Conservation (phyloP, 257 asterid genomes). For the Paraleonurus japonicus region DNA sequence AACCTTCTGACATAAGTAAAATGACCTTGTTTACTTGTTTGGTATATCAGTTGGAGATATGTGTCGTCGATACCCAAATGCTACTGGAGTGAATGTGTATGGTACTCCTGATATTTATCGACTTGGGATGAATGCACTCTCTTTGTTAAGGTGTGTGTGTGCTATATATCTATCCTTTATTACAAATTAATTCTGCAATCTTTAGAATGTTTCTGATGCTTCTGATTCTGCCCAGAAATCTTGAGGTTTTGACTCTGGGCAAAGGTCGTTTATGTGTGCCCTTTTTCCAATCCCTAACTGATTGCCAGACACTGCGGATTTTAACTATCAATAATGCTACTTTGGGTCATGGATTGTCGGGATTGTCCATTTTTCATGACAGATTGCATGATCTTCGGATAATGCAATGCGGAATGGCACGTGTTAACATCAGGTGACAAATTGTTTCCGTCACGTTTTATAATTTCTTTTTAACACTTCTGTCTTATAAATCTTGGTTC, state of each 20-base stretch:
- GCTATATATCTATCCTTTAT: neutral
- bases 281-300: slow-evolving; percentile 55
- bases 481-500: slow-evolving; percentile 23
- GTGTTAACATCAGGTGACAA: slow-evolving; percentile 60
- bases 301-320: slow-evolving; percentile 54
- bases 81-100: slow-evolving; percentile 55
- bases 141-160: slow-evolving; percentile 49
- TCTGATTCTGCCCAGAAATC: slow-evolving; percentile 48
- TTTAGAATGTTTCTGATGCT: slow-evolving; percentile 31
- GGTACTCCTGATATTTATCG: slow-evolving; percentile 51
- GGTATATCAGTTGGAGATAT: slow-evolving; percentile 56
- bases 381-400: slow-evolving; percentile 56
- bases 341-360: slow-evolving; percentile 68
- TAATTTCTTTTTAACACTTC: neutral
- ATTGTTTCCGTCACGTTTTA: neutral
- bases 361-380: slow-evolving; percentile 55
- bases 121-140: slow-evolving; percentile 55
- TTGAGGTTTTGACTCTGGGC: slow-evolving; percentile 70
- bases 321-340: slow-evolving; percentile 66
- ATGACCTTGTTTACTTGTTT: slow-evolving; percentile 21
- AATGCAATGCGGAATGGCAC: slow-evolving; percentile 65
- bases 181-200: neutral
- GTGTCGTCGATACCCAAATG: slow-evolving; percentile 79
- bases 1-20: neutral
- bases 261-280: slow-evolving; percentile 57